Conservation (phyloP, 352 stramenopile genomes). For the Thalassiosira mediterranea region DNA sequence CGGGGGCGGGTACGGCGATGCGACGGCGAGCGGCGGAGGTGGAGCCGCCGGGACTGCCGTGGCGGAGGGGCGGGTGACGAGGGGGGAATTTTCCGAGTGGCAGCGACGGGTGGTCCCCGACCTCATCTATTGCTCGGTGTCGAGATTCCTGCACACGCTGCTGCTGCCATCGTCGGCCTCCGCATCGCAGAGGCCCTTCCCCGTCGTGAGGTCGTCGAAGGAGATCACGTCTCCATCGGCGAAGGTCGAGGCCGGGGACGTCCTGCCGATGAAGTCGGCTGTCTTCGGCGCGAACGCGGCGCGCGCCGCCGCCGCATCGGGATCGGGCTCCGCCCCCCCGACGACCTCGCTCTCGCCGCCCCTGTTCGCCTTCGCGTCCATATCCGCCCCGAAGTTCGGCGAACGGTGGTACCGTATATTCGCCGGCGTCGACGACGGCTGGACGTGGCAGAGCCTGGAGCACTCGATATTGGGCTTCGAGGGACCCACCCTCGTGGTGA, state of each 20-base stretch:
- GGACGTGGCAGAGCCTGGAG: conserved; percentile 78
- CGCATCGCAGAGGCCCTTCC: conserved; percentile 10
- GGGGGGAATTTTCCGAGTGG: conserved; percentile 39
- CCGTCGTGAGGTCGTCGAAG: conserved; percentile 36
- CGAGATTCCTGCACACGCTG: conserved; percentile 29
- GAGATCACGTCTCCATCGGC: conserved; percentile 15
- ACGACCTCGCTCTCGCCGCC: conserved; percentile 27
- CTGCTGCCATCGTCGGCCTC: not conserved
- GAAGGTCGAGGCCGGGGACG: conserved; percentile 16
- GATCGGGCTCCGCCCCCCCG: not conserved
- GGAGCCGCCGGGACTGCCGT: conserved; percentile 6
- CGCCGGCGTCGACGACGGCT: conserved; percentile 68
- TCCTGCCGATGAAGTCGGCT: conserved; percentile 30
- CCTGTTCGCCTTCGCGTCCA: conserved; percentile 34
- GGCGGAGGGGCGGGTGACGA: conserved; percentile 10
- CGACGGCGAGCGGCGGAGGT: not conserved
- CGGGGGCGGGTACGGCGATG: conserved; percentile 21
- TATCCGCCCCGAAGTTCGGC: conserved; percentile 5
- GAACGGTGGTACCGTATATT: conserved; percentile 73
- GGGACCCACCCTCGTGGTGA: conserved; percentile 74
- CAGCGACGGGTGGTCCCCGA: conserved; percentile 41
- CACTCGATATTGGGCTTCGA: conserved; percentile 76
- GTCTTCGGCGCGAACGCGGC: conserved; percentile 37
- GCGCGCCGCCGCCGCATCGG: conserved; percentile 5
- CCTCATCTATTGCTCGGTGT: conserved; percentile 32